phyloP scores from a whole-genome alignment of 495 filamentous ascomycete genomes.

The Daldinia caldariorum region DNA sequence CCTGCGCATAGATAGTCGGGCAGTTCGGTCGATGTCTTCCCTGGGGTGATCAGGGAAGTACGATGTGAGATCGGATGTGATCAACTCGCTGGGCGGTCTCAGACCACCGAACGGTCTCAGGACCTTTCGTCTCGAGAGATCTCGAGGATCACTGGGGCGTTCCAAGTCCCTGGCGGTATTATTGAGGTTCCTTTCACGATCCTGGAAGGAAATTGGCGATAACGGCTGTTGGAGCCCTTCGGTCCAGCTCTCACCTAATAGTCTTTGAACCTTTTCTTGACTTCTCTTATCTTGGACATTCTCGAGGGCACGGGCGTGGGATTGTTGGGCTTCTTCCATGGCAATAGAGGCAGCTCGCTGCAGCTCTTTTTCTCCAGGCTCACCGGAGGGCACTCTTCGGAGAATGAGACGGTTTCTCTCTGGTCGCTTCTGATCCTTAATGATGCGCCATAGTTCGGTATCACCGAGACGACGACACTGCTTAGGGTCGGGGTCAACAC shows the following conservation, averaged over 20 bases:
- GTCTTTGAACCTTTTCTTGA: slow-evolving; percentile 79
- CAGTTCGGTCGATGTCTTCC: slow-evolving; percentile 92
- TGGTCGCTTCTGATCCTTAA: slow-evolving; percentile 73
- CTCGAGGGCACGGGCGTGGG: slow-evolving; percentile 71
- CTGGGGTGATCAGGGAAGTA: slow-evolving; percentile 97
- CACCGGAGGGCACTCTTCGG: slow-evolving; percentile 84
- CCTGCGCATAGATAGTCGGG: slow-evolving; percentile 87
- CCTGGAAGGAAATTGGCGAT: slow-evolving; percentile 75
- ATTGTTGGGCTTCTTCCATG: slow-evolving; percentile 79
- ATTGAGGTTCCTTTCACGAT: slow-evolving; percentile 71
- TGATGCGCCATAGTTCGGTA: slow-evolving; percentile 85
- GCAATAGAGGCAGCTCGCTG: slow-evolving; percentile 84
- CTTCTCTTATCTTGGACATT: slow-evolving; percentile 71
- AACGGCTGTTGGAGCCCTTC: slow-evolving; percentile 79
- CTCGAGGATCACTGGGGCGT: slow-evolving; percentile 61
- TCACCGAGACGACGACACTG: slow-evolving; percentile 83
- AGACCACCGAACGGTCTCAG: slow-evolving; percentile 82
- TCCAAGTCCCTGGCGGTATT: slow-evolving; percentile 68
- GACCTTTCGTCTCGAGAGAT: slow-evolving; percentile 67
- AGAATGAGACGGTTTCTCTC: slow-evolving; percentile 93
- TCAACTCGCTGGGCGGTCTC: slow-evolving; percentile 94
- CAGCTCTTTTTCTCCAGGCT: slow-evolving; percentile 83
- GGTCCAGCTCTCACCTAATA: slow-evolving; percentile 85
- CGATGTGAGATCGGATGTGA: slow-evolving; percentile 91
- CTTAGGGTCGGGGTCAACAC: slow-evolving; percentile 79